A percentile compares a stretch with the other conserved stretches of the same genome.
phyloP scores from a whole-genome alignment of 2,329 filamentous ascomycete genomes.

The Rhynchosporium secalis region DNA sequence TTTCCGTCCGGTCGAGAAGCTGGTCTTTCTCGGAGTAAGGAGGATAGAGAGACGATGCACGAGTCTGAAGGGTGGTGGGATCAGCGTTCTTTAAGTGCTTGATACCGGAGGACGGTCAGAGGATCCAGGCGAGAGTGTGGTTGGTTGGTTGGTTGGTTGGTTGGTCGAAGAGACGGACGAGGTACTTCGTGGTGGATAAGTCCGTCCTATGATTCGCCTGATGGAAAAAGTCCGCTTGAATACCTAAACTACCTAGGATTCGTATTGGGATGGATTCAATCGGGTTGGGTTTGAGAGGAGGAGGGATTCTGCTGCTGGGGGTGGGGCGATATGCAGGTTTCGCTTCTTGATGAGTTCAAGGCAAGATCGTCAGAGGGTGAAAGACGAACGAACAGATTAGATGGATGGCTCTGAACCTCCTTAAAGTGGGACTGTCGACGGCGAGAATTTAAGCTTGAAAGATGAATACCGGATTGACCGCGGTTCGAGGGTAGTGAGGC shows the following conservation, averaged over 20 bases:
- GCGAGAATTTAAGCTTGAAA: constrained; percentile 30
- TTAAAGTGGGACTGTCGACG: constrained; percentile 13
- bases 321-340: constrained; percentile 17
- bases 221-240: constrained; percentile 22
- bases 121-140: constrained; percentile 20
- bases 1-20: constrained; percentile 28
- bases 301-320: constrained; percentile 19
- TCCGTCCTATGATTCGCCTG: constrained; percentile 23
- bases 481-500: constrained; percentile 29
- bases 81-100: constrained; percentile 41
- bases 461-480: constrained; percentile 28
- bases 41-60: constrained; percentile 33
- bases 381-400: background rate
- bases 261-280: constrained; percentile 8
- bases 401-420: constrained; percentile 10
- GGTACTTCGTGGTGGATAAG: constrained; percentile 16
- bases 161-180: constrained; percentile 25
- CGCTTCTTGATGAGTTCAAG: constrained; percentile 26
- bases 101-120: constrained; percentile 23
- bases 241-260: constrained; percentile 22
- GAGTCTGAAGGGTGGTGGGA: constrained; percentile 35
- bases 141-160: constrained; percentile 16
- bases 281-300: background rate
- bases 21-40: constrained; percentile 21
- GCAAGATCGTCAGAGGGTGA: constrained; percentile 30